Percentiles rank a stretch among this genome's conserved stretches.
phyloP scores from a whole-genome alignment of 148 eudicot genomes.

The Rhododendron molle region DNA sequence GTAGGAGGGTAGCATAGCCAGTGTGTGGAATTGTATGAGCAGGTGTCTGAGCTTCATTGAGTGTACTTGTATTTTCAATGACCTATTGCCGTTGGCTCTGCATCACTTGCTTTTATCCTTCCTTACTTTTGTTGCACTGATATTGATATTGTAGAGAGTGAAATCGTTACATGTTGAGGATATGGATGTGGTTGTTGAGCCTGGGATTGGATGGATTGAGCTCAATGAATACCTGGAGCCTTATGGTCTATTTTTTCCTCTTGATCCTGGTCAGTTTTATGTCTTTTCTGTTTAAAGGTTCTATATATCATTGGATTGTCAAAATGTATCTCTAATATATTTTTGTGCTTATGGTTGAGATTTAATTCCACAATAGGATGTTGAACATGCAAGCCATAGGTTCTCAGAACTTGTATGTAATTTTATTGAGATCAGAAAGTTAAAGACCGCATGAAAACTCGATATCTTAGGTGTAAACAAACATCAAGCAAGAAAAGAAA shows the following conservation, averaged over 20 bases:
- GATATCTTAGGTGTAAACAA: background rate
- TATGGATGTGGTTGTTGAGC: slow-evolving; percentile 99
- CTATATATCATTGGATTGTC: background rate
- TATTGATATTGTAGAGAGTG: slow-evolving; percentile 43
- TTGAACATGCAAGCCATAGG: background rate
- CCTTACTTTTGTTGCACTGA: slow-evolving; percentile 2
- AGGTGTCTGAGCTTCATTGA: background rate
- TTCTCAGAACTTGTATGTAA: background rate
- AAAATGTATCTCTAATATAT: background rate
- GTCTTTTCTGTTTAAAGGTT: background rate
- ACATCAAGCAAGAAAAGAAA: background rate
- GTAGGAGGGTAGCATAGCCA: background rate
- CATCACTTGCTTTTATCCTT: background rate
- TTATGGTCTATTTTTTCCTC: slow-evolving; percentile 91
- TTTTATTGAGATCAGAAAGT: background rate
- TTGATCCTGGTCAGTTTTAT: slow-evolving; percentile 81
- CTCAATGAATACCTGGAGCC: slow-evolving; percentile 95
- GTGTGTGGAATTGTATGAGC: background rate
- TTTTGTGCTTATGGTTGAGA: background rate
- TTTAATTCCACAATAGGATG: background rate
- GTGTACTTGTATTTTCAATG: background rate
- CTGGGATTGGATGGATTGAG: slow-evolving; percentile 99
- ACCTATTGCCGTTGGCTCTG: background rate
- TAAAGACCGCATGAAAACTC: background rate
- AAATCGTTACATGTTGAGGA: slow-evolving; percentile 80